Conservation (phyloP, 1,139 yeast genomes). For the Debaryomycetaceae sp. region DNA sequence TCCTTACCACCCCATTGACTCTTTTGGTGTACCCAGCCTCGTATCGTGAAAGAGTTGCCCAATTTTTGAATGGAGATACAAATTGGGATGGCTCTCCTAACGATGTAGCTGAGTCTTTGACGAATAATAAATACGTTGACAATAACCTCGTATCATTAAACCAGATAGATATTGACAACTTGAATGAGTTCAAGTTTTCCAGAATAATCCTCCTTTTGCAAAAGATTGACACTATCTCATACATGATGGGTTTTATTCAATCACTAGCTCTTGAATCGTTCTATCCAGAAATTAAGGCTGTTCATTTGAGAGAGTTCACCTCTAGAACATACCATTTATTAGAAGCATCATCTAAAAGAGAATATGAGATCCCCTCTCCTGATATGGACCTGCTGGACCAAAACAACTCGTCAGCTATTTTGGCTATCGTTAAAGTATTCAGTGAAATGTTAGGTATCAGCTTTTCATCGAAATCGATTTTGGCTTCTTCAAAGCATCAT, state of each 20-base stretch:
- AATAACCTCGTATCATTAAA: slow-evolving; percentile 6
- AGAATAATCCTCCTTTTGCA: slow-evolving; percentile 27
- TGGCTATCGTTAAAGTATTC: slow-evolving; percentile 53
- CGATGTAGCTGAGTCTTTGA: slow-evolving; percentile 2
- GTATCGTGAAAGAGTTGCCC: slow-evolving; percentile 53
- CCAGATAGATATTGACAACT: slow-evolving; percentile 4
- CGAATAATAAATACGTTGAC: slow-evolving; percentile 4
- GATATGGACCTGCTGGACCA: slow-evolving; percentile 24
- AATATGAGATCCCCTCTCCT: slow-evolving; percentile 11
- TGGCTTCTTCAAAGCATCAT: slow-evolving; percentile 40
- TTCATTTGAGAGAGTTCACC: slow-evolving; percentile 56
- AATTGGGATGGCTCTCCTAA: slow-evolving; percentile 34
- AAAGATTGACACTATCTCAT: slow-evolving; percentile 30
- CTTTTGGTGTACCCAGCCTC: slow-evolving; percentile 55
- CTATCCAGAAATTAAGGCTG: slow-evolving; percentile 44
- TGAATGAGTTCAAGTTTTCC: slow-evolving; percentile 14
- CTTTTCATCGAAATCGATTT: slow-evolving; percentile 51
- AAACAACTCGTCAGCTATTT: slow-evolving; percentile 43
- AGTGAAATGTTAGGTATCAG: slow-evolving; percentile 48
- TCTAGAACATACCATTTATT: slow-evolving; percentile 67
- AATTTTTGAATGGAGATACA: slow-evolving; percentile 36
- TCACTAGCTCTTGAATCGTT: slow-evolving; percentile 14
- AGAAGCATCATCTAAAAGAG: slow-evolving; percentile 48
- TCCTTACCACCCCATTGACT: slow-evolving; percentile 72
- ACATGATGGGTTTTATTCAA: slow-evolving; percentile 30